These are phyloP conservation scores for Jatropha multifida DNA, from an alignment of 441 rosid genomes.

Conservation along the genomic window DNA sequence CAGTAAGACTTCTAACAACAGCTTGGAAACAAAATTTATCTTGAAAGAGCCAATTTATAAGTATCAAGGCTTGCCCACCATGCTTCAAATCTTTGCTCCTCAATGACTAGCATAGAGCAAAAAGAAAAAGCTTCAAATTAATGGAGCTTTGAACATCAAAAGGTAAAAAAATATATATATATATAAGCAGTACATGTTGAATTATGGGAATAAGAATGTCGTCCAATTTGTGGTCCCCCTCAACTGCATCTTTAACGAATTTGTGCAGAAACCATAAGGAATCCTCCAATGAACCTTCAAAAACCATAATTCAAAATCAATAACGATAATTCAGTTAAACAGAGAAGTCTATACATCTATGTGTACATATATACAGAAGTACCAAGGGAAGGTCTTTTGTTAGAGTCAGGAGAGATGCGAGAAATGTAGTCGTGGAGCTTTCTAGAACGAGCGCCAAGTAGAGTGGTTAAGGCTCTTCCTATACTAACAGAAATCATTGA, in stretches of 20 bases:
- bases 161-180: no score
- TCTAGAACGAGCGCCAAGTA: conserved; percentile 69
- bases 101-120: conserved; percentile 43
- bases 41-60: conserved; percentile 72
- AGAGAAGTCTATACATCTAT: neutral
- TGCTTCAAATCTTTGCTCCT: conserved; percentile 55
- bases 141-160: neutral
- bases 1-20: conserved; percentile 44
- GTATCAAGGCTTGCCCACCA: conserved; percentile 51
- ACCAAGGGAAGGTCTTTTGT: conserved; percentile 49
- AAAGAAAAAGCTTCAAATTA: neutral
- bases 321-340: neutral
- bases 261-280: conserved; percentile 63
- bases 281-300: conserved; percentile 67
- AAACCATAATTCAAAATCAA: neutral
- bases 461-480: conserved; percentile 59
- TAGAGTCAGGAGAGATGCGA: conserved; percentile 42
- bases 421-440: conserved; percentile 62
- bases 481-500: conserved; percentile 61
- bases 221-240: conserved; percentile 49
- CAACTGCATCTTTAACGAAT: conserved; percentile 56
- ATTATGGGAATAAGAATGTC: conserved; percentile 71
- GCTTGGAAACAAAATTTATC: conserved; percentile 60
- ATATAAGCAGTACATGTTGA: conserved; percentile 49
- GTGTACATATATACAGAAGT: neutral